Base-by-base conservation (phyloP, 2,329 filamentous ascomycete genomes). In the Sodiomyces alkalinus region DNA sequence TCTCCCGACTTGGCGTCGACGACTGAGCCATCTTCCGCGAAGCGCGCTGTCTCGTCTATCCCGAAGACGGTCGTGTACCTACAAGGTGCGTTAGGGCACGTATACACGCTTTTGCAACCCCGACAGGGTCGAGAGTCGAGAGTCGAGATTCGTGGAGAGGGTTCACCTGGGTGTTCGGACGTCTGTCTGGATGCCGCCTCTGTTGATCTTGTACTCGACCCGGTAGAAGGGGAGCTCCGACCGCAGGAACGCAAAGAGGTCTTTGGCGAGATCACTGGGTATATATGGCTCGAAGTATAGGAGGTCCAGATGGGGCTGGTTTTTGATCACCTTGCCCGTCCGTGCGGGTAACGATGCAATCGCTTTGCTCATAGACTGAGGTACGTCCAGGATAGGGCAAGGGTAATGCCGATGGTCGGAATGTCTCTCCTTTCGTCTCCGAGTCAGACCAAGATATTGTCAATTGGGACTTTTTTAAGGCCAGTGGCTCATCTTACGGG, bases 271-370 rank as follows among this genome's bases (percentile, higher is more conserved):
- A 9, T 61, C 48, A 3, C 58, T 52, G 0, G 74, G 65, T 4
- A 86, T 62, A 37, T 79, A 86, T 0, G 80, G 79, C 41, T 81
- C 64, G 45, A 77, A 86, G 50, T 81, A 81, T 7, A 86, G 51
- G 0, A 87, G 58, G 44, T 86, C 76, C 0, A 86, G 61, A 37
- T 85, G 67, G 0, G 69, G 65, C 41, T 79, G 71, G 42, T 82
- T 62, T 39, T 71, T 70, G 38, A 85, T 75, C 3, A 46, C 41
- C 25, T 53, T 60, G 2, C 62, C 67, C 34, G 67, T 56, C 13
- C 60, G 52, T 1, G 63, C 60, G 5, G 74, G 71, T 2, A 62
- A 40, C 4, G 55, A 58, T 0, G 43, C 35, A 3, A 68, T 32
- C 25, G 58, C 55, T 11, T 42, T 47, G 27, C 43, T 44, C 7